A percentile compares a stretch with the other conserved stretches of the same genome.
phyloP scores from a whole-genome alignment of 768 basidiomycete species.

The Tricholomella constricta region DNA sequence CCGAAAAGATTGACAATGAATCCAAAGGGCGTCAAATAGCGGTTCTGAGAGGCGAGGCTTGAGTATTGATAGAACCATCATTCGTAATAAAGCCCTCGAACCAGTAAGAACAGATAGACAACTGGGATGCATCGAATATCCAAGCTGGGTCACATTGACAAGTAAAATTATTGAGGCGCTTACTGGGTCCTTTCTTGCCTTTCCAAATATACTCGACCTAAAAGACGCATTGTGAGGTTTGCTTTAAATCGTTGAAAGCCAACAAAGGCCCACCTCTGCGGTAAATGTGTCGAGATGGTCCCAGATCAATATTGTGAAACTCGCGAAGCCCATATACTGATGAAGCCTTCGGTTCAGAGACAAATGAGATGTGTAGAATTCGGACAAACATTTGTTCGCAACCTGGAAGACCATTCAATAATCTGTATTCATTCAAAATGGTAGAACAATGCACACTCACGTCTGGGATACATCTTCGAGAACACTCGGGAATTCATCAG shows the following conservation, averaged over 20 bases:
- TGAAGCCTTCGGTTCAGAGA: not conserved
- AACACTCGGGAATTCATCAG: not conserved
- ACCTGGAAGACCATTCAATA: not conserved
- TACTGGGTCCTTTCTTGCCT: conserved; percentile 46
- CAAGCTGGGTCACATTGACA: not conserved
- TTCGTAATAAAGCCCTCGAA: conserved; percentile 17
- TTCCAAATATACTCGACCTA: conserved; percentile 58
- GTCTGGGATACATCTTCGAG: not conserved
- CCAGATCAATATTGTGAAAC: conserved; percentile 54
- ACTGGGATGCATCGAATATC: conserved; percentile 25
- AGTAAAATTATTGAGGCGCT: conserved; percentile 20
- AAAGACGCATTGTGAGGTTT: not conserved
- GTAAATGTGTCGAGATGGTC: conserved; percentile 56
- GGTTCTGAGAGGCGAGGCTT: conserved; percentile 42
- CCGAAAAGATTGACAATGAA: conserved; percentile 61
- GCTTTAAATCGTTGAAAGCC: not conserved
- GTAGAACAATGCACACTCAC: not conserved
- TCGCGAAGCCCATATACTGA: conserved; percentile 54
- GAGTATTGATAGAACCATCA: not conserved
- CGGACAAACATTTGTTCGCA: not conserved
- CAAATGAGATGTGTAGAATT: not conserved
- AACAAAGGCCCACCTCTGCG: conserved; percentile 37
- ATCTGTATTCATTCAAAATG: not conserved
- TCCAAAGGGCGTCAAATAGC: conserved; percentile 63
- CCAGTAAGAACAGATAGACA: conserved; percentile 45